A percentile compares a stretch with the other conserved stretches of the same genome.
Conservation (phyloP, 2,329 filamentous ascomycete genomes). For the Penicillium sp. region DNA sequence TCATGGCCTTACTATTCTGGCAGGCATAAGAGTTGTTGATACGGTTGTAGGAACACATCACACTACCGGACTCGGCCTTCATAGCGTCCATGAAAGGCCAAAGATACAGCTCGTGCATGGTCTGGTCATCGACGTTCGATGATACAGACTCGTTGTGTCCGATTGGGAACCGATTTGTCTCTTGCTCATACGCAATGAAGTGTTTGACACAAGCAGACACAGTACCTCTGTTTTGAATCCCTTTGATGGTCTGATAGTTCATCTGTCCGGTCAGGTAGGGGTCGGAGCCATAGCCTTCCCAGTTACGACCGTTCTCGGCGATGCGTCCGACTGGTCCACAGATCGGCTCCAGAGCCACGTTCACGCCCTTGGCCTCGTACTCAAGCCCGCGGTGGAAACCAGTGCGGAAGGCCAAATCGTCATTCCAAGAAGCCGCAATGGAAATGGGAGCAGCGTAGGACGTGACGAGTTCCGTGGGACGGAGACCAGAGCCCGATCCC, state of each 20-base stretch:
- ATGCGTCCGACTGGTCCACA: slow-evolving; percentile 49
- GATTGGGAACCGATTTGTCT: slow-evolving; percentile 36
- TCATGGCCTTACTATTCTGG: slow-evolving; percentile 77
- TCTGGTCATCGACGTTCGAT: slow-evolving; percentile 67
- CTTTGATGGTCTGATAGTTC: slow-evolving; percentile 42
- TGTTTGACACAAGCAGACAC: slow-evolving; percentile 54
- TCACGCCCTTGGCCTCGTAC: slow-evolving; percentile 57
- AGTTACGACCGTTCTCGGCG: slow-evolving; percentile 47
- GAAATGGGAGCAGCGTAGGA: slow-evolving; percentile 46
- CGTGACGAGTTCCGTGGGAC: slow-evolving; percentile 47
- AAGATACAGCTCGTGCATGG: too few relatives aligned
- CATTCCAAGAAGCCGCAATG: slow-evolving; percentile 56
- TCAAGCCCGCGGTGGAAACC: slow-evolving; percentile 60
- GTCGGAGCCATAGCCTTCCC: slow-evolving; percentile 47
- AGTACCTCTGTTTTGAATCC: slow-evolving; percentile 44
- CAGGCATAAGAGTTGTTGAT: slow-evolving; percentile 80
- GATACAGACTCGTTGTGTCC: slow-evolving; percentile 54
- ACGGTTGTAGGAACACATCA: slow-evolving; percentile 54
- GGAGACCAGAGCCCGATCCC: slow-evolving; percentile 47
- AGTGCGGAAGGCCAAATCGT: slow-evolving; percentile 56
- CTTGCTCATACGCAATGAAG: slow-evolving; percentile 66
- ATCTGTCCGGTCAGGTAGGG: slow-evolving; percentile 47
- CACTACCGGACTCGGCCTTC: slow-evolving; percentile 58
- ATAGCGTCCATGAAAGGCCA: slow-evolving; percentile 69
- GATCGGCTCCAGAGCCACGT: slow-evolving; percentile 42